Conservation (phyloP, 179 eudicot genomes). For the Heliamphora pulchella region DNA sequence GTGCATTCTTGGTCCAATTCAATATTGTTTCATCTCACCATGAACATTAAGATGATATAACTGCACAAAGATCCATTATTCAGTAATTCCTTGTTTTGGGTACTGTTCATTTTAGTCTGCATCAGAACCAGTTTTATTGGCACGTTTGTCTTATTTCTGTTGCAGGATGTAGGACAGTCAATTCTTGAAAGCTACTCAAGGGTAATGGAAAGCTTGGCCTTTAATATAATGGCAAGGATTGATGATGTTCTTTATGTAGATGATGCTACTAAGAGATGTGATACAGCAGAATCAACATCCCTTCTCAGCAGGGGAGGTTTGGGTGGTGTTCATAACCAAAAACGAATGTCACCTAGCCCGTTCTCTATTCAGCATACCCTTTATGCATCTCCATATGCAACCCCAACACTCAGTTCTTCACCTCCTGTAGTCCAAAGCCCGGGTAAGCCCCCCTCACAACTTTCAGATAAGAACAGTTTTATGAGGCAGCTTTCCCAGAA, state of each 20-base stretch:
- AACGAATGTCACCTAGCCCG: slow-evolving; percentile 82
- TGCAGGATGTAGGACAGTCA: slow-evolving; percentile 74
- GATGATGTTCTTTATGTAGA: slow-evolving; percentile 57
- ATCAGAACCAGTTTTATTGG: background rate
- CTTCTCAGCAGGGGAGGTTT: slow-evolving; percentile 61
- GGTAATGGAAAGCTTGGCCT: slow-evolving; percentile 71
- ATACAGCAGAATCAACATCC: slow-evolving; percentile 50
- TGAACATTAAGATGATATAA: background rate
- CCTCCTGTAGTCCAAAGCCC: slow-evolving; percentile 60
- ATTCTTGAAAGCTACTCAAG: slow-evolving; percentile 76
- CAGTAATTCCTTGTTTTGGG: background rate
- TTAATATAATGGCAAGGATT: slow-evolving; percentile 63
- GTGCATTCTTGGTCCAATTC: background rate
- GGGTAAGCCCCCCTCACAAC: slow-evolving; percentile 36
- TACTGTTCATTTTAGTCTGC: background rate
- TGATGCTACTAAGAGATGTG: slow-evolving; percentile 59
- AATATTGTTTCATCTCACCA: background rate
- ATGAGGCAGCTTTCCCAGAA: slow-evolving; percentile 17
- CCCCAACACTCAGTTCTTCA: slow-evolving; percentile 74
- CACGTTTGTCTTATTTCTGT: slow-evolving; percentile 21
- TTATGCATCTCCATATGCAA: slow-evolving; percentile 72
- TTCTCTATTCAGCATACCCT: slow-evolving; percentile 83
- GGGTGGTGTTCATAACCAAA: slow-evolving; percentile 63
- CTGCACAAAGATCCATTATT: background rate
- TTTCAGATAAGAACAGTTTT: slow-evolving; percentile 33